phyloP scores from a whole-genome alignment of 139 green algal genomes.

The Chlamydomonas sp. region DNA sequence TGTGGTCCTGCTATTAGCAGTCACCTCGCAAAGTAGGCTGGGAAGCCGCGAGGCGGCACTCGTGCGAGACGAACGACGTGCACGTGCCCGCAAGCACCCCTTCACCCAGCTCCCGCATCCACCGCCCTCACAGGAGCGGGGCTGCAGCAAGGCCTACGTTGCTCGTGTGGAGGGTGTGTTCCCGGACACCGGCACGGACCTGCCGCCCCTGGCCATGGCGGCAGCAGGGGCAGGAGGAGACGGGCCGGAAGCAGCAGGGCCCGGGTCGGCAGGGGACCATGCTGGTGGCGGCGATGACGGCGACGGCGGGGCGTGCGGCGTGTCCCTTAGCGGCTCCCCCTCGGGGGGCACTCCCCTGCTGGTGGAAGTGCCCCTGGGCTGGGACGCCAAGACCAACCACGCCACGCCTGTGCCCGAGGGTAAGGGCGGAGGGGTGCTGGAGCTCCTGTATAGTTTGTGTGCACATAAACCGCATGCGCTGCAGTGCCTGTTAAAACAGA shows the following conservation, averaged over 20 bases:
- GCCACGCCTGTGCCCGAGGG: conserved; percentile 27
- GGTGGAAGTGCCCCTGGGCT: conserved; percentile 61
- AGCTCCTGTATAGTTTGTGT: too few relatives aligned
- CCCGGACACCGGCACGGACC: conserved; percentile 32
- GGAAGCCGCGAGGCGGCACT: not conserved
- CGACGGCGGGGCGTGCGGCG: too few relatives aligned
- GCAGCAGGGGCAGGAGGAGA: too few relatives aligned
- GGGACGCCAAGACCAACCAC: conserved; percentile 69
- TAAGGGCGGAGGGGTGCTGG: not conserved
- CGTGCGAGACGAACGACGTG: not conserved
- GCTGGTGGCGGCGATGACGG: too few relatives aligned
- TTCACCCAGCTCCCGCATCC: not conserved
- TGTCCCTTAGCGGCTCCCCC: too few relatives aligned
- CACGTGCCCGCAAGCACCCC: not conserved
- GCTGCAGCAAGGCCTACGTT: conserved; percentile 87
- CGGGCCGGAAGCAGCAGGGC: too few relatives aligned
- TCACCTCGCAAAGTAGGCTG: too few relatives aligned
- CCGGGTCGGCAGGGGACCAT: too few relatives aligned
- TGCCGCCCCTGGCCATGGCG: too few relatives aligned
- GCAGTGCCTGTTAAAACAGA: too few relatives aligned
- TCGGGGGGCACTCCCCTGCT: not conserved
- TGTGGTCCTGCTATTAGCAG: too few relatives aligned
- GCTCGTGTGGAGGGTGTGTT: conserved; percentile 84
- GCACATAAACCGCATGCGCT: too few relatives aligned
- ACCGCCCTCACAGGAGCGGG: conserved; percentile 33